Percentiles rank a stretch among this genome's conserved stretches.
Conservation (phyloP, 1,284 basidiomycete species). For the Singerocomus inundabilis region DNA sequence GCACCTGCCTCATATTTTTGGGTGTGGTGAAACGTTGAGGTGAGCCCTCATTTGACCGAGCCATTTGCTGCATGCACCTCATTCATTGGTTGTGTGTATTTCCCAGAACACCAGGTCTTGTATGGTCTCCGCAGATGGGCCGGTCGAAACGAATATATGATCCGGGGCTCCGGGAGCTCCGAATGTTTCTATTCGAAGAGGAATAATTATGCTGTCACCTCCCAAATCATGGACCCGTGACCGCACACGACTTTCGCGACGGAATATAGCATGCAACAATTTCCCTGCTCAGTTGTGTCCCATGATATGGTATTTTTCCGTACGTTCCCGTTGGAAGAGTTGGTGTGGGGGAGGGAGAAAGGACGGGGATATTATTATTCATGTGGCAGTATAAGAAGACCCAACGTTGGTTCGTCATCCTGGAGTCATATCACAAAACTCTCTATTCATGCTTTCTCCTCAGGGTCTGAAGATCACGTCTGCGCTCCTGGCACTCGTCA, state of each 20-base stretch:
- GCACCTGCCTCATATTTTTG: neutral
- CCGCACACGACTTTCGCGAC: neutral
- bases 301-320: conserved; percentile 1
- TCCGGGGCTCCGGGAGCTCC: neutral
- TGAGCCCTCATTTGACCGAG: neutral
- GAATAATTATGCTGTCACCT: too few species aligned
- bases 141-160: neutral
- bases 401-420: neutral
- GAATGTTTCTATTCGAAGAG: neutral
- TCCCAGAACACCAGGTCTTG: too few species aligned
- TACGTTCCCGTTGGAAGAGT: neutral
- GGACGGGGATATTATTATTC: neutral
- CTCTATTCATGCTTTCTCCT: conserved; percentile 9
- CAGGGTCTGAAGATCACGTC: conserved; percentile 1
- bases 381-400: neutral
- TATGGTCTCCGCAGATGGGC: neutral
- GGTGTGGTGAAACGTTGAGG: neutral
- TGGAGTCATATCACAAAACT: neutral
- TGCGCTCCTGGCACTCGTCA: conserved; percentile 14
- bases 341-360: neutral
- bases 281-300: neutral
- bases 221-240: neutral
- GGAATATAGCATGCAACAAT: neutral
- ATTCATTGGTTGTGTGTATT: neutral
- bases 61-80: neutral